Percentiles rank a stretch among this genome's conserved stretches.
phyloP scores from a whole-genome alignment of 805 yeast genomes.

The Metschnikowia kunwiensis region DNA sequence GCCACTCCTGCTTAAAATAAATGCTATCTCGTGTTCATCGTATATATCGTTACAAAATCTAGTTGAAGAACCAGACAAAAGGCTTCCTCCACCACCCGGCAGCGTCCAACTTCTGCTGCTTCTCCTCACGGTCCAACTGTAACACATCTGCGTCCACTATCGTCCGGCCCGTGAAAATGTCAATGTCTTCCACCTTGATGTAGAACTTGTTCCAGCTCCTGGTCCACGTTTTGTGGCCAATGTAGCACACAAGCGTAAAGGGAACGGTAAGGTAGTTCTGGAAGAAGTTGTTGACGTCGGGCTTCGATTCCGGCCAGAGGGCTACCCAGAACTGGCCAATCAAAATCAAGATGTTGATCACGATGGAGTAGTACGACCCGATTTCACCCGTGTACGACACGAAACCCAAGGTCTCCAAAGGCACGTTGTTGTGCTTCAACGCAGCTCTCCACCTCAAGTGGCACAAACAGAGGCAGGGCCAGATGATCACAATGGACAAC shows the following conservation, averaged over 20 bases:
- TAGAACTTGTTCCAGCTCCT: conserved; percentile 22
- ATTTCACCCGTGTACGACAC: conserved; percentile 39
- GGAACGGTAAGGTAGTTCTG: conserved; percentile 29
- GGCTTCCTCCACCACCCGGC: conserved; percentile 18
- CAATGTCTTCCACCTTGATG: conserved; percentile 22
- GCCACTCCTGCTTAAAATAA: too few species aligned
- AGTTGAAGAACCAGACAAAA: conserved; percentile 19
- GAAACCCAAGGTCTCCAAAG: conserved; percentile 24
- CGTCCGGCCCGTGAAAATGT: conserved; percentile 21
- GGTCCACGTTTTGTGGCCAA: conserved; percentile 25
- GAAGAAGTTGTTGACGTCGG: conserved; percentile 27
- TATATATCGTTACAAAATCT: conserved; percentile 5
- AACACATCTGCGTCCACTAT: conserved; percentile 24
- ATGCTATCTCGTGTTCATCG: conserved; percentile 3
- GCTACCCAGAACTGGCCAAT: conserved; percentile 46
- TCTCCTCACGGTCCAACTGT: conserved; percentile 25
- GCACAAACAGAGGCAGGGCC: conserved; percentile 27
- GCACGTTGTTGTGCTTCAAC: conserved; percentile 22
- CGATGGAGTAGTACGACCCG: conserved; percentile 36
- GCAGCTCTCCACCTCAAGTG: conserved; percentile 32
- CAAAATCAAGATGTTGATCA: conserved; percentile 32
- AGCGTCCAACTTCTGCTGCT: conserved; percentile 14
- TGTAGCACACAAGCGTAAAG: conserved; percentile 21
- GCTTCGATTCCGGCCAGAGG: conserved; percentile 31
- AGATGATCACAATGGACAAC: conserved; percentile 24